Conservation (phyloP, 2,329 filamentous ascomycete species). For the Colletotrichum aenigma region DNA sequence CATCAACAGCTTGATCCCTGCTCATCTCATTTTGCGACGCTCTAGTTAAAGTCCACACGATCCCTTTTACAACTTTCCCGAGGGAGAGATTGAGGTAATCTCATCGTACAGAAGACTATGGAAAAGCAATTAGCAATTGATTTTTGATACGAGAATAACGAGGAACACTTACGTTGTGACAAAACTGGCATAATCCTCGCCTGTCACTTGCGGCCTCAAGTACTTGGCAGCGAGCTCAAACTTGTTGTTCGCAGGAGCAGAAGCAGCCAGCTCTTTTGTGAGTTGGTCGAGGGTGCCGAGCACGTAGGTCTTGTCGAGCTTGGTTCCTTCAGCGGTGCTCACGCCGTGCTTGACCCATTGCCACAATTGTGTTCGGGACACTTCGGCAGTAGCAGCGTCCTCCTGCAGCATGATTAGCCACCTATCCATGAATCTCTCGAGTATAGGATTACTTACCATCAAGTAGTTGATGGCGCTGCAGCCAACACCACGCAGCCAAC, state of each 20-base stretch:
- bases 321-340: constrained; percentile 78
- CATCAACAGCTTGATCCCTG: fast-evolving
- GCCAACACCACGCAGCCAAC: constrained; percentile 86
- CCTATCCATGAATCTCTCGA: neutral
- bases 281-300: constrained; percentile 74
- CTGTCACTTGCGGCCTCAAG: constrained; percentile 9
- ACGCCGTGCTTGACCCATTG: constrained; percentile 77
- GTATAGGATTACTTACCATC: constrained; percentile 53
- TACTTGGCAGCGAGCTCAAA: constrained; percentile 16
- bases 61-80: neutral
- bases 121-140: neutral
- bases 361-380: constrained; percentile 85
- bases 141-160: neutral
- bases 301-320: constrained; percentile 82
- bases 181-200: constrained; percentile 16
- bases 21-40: neutral
- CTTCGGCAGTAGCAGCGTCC: constrained; percentile 88
- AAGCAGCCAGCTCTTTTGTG: neutral
- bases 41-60: neutral
- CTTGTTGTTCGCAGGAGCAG: constrained; percentile 21
- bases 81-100: neutral
- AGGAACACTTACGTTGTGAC: constrained; percentile 8
- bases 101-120: constrained; percentile 3
- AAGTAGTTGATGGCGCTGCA: constrained; percentile 91
- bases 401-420: constrained; percentile 46